Percentiles rank a stretch among this genome's conserved stretches.
Conservation (phyloP, 2,329 filamentous ascomycete species). For the Tolypocladium amazonense region DNA sequence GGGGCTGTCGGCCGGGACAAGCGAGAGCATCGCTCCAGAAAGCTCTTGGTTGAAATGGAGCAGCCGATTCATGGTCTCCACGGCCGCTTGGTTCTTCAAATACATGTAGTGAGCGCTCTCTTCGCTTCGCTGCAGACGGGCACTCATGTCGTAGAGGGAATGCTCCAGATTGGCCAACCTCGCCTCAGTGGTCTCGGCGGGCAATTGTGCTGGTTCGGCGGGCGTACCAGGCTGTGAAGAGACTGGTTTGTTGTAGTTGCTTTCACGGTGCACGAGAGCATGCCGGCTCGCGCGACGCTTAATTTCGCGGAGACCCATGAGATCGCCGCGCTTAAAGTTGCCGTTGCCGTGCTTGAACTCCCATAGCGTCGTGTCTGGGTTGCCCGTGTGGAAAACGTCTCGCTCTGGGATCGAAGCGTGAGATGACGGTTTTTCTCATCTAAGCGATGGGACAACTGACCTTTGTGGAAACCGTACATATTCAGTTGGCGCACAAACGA, state of each 20-base stretch:
- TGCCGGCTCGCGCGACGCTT: constrained; percentile 90
- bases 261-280: constrained; percentile 86
- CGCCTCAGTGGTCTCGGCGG: constrained; percentile 65
- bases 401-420: constrained; percentile 52
- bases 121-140: constrained; percentile 69
- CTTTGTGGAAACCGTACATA: constrained; percentile 99
- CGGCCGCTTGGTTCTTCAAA: constrained; percentile 68
- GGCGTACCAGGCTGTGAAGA: constrained; percentile 76
- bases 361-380: constrained; percentile 89
- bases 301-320: constrained; percentile 86
- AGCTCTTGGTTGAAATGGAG: constrained; percentile 77
- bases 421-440: not conserved
- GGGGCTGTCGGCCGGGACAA: constrained; percentile 66
- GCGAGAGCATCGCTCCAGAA: constrained; percentile 59
- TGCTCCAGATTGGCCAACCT: constrained; percentile 70
- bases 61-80: constrained; percentile 65
- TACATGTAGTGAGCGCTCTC: constrained; percentile 72
- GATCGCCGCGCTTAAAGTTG: constrained; percentile 90
- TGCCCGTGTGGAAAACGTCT: constrained; percentile 94
- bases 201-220: constrained; percentile 62
- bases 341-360: constrained; percentile 98
- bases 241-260: constrained; percentile 65
- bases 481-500: constrained; percentile 97
- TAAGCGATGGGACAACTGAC: constrained; percentile 31
- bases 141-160: constrained; percentile 68